Base-by-base conservation (phyloP, 1,284 basidiomycete species). In the Cutaneotrichosporon sp. region DNA sequence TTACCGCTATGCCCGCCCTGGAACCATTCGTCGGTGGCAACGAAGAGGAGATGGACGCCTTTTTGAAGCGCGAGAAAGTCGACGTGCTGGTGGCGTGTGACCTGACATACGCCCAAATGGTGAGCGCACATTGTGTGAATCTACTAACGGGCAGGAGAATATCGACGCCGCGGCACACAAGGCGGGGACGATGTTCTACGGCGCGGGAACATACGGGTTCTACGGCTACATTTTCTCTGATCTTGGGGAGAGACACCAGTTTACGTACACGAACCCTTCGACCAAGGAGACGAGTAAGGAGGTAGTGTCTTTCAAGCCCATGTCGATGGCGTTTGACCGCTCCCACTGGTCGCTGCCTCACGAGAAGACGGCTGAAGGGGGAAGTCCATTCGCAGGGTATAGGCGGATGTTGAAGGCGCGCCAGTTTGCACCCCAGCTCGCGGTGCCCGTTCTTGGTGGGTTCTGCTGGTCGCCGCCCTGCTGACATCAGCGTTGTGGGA, bases 201-300 rank as follows among this genome's bases (percentile, higher is more conserved):
- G 85, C 17, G 88, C 91, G 0, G 87, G 87, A 9, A 85, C 87
- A 11, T 92, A 90, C 70, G 94, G 94, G n/a, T 79, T 94, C 55
- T 79, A 86, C 44, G 96, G 94, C 6, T 98, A 88, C 74, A 88
- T 94, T 63, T 97, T 97, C 71, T 88, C 89, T 55, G 93, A 98
- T 71, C 80, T 98, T 43, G 79, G 92, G 52, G 78, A 81, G 38
- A 38, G 45, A 1, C 90, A 94, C 68, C 84, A 90, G 60, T 93
- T 87, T 70, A 82, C 96, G 57, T 78, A 83, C 52, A 82, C 83
- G 20, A 34, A 34, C 20, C 6, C 29, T 5, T 25, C 29, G 16
- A n/a, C 39, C 17, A 35, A 35, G 32, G 45, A 25, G 24, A 16
- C 22, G 6, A 3, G 82, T 51, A 88, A 84, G 74, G 79, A 83